Conservation (phyloP, 768 basidiomycete species). For the Termitomyces bulborhizus region DNA sequence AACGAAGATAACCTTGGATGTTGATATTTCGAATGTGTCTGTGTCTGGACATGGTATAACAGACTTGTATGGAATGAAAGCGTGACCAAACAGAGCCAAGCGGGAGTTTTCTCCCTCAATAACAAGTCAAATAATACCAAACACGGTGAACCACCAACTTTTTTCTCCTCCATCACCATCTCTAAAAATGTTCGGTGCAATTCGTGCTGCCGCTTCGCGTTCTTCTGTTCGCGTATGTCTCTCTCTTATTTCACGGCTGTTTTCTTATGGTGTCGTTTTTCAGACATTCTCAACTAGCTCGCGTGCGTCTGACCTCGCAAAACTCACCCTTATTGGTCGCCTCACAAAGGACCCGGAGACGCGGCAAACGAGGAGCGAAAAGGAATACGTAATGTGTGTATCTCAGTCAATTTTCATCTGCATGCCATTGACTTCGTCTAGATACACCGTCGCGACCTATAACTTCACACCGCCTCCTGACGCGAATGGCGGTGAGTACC, state of each 20-base stretch:
- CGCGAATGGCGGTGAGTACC: conserved; percentile 52
- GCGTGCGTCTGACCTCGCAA: conserved; percentile 60
- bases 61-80: background rate
- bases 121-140: conserved; percentile 13
- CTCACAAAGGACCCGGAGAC: conserved; percentile 67
- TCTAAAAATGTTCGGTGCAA: conserved; percentile 42
- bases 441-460: conserved; percentile 73
- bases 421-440: conserved; percentile 19
- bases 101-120: background rate
- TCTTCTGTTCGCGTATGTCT: conserved; percentile 42
- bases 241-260: background rate
- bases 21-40: conserved; percentile 84
- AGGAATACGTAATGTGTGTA: conserved; percentile 71
- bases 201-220: conserved; percentile 39
- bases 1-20: conserved; percentile 46
- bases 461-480: conserved; percentile 53
- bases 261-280: background rate
- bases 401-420: background rate
- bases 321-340: conserved; percentile 71
- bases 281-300: conserved; percentile 61
- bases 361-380: conserved; percentile 62
- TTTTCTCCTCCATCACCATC: background rate
- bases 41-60: conserved; percentile 84
- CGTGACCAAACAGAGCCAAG: conserved; percentile 6
- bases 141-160: conserved; percentile 4